Base-by-base conservation (phyloP, 2,329 filamentous ascomycete species). In the Leptosphaerulina australis region DNA sequence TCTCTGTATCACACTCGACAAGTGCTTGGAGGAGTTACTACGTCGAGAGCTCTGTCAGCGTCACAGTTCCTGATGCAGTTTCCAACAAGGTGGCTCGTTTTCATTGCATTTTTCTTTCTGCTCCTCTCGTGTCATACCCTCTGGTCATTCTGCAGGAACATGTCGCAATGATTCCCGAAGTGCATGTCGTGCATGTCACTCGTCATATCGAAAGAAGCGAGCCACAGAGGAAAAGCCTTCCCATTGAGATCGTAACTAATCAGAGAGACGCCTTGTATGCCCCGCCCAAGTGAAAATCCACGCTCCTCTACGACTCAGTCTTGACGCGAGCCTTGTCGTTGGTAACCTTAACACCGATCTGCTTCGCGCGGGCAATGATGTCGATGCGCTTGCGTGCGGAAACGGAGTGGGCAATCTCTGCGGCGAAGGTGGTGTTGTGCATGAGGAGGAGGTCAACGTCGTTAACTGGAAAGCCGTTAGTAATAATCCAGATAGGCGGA, bases 391-490 rank as follows among this genome's bases (percentile, higher is more conserved):
- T 99, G 81, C 93, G 86, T 76, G 94, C 96, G 60, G 94, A 99
- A 78, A 99, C 94, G 79, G 90, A 89, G 85, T 96, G 91, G 77
- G 89, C 90, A 78, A 99, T 99, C 86, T 99, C 94, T 77, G 94
- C 94, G 77, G 94, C 94, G 82, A 90, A 97, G 80, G 91, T 96
- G 78, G 88, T 88, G 90, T 97, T 97, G 89, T 99, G 94, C 94
- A 99, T 99, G 73, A 99, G 85, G 74, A 99, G 88, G 61, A 99
- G 88, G 80, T 99, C 93, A 74, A 99, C 88, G 71, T 99, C 94
- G 77, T 88, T 85, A 79, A 64, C 66, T 68, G 85, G 5, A 39
- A 24, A 40, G 17, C 18, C 15, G 22, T 69, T 70, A 71, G 66
- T 51, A 39, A 15, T 3, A 14, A 43, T n/a, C 29, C 48, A 10